Percentiles rank a stretch among this genome's conserved stretches.
Evolutionary conservation across 495 filamentous ascomycete genomes (phyloP).

Genomic region (Oidiodendron maius): DNA sequence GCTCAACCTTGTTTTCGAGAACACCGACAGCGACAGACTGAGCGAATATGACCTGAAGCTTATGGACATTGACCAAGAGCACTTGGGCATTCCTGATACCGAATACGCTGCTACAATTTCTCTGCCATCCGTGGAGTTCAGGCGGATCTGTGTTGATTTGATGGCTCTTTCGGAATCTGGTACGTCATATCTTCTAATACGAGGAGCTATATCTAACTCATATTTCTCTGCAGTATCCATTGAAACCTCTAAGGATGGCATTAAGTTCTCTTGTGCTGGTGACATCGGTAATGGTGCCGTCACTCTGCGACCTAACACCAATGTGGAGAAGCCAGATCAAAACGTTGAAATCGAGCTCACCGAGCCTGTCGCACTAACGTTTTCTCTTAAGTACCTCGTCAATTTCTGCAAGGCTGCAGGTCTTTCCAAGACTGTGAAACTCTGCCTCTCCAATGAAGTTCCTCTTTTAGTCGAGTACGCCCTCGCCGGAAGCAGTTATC

Average conservation of each 20-base stretch:
- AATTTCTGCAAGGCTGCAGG: slow-evolving; percentile 98
- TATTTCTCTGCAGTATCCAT: slow-evolving; percentile 64
- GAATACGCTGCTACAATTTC: slow-evolving; percentile 89
- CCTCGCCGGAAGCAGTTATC: slow-evolving; percentile 73
- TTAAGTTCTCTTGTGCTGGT: slow-evolving; percentile 90
- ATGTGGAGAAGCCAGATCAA: slow-evolving; percentile 83
- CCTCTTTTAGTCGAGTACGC: slow-evolving; percentile 91
- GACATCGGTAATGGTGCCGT: slow-evolving; percentile 96
- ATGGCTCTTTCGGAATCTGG: slow-evolving; percentile 90
- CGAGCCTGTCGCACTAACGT: slow-evolving; percentile 92
- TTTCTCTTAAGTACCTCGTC: slow-evolving; percentile 98
- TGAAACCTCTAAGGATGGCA: slow-evolving; percentile 93
- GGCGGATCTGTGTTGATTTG: slow-evolving; percentile 89
- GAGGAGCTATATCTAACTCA: slow-evolving; percentile 4
- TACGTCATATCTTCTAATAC: slow-evolving; percentile 43
- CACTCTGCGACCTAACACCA: slow-evolving; percentile 81
- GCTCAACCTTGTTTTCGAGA: slow-evolving; percentile 95
- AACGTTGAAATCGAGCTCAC: slow-evolving; percentile 85
- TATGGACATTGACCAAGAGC: slow-evolving; percentile 99
- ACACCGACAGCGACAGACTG: slow-evolving; percentile 77
- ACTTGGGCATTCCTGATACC: slow-evolving; percentile 96
- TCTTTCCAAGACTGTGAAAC: slow-evolving; percentile 74
- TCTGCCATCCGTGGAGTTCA: slow-evolving; percentile 89
- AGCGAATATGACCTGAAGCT: slow-evolving; percentile 99
- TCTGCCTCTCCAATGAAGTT: slow-evolving; percentile 93